phyloP scores from a whole-genome alignment of 2,329 filamentous ascomycete genomes.

The Ambrosiella beaveri region DNA sequence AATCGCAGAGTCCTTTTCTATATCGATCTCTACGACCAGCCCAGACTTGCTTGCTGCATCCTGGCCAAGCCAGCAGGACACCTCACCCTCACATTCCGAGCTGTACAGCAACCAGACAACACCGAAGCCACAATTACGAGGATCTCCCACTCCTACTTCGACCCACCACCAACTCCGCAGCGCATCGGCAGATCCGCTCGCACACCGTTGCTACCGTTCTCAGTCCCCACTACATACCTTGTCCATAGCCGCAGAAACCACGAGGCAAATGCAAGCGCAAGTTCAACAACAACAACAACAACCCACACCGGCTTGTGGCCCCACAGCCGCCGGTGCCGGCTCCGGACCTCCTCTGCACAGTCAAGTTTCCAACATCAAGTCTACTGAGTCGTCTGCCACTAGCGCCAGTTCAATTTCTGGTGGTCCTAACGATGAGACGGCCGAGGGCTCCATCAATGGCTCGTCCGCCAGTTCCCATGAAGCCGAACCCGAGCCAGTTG shows the following conservation, averaged over 20 bases:
- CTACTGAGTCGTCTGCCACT: constrained; percentile 36
- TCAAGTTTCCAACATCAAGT: constrained; percentile 18
- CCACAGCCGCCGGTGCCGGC: not conserved
- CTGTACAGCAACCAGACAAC: not conserved
- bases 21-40: not conserved
- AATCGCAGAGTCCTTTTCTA: not conserved
- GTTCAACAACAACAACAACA: not conserved
- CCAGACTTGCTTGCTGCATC: not conserved
- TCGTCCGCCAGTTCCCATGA: constrained; percentile 35
- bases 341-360: not conserved
- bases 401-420: constrained; percentile 40
- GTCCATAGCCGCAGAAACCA: not conserved
- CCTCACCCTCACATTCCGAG: not conserved
- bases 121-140: not conserved
- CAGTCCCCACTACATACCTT: not conserved
- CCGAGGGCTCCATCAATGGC: constrained; percentile 20
- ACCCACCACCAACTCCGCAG: not conserved
- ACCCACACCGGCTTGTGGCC: not conserved
- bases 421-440: constrained; percentile 28
- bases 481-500: constrained; percentile 31
- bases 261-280: not conserved
- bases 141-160: not conserved
- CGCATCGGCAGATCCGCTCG: not conserved
- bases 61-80: not conserved
- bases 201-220: not conserved